These are phyloP conservation scores for Cucumis cinereus DNA, from an alignment of 306 rosid genomes.

Conservation along the genomic window DNA sequence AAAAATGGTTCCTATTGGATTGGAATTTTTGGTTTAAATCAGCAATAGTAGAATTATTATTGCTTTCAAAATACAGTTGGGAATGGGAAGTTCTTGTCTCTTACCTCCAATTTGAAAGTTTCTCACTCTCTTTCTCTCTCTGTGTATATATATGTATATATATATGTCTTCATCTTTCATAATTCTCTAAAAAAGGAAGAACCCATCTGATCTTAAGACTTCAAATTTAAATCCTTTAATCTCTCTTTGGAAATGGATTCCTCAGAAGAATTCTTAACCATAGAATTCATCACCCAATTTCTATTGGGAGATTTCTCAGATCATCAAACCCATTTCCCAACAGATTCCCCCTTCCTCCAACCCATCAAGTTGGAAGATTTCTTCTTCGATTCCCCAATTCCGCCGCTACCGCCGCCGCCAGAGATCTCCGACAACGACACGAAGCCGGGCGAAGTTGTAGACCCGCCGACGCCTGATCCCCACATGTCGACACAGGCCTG, in stretches of 20 bases:
- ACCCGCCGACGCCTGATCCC: neutral
- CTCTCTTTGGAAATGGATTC: slow-evolving; percentile 7
- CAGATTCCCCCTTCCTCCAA: slow-evolving; percentile 1
- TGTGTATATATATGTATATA: too few species aligned
- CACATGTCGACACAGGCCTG: neutral
- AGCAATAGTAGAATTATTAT: neutral
- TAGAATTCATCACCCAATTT: slow-evolving; percentile 25
- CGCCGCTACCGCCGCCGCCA: slow-evolving; percentile 4
- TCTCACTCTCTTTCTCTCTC: too few species aligned
- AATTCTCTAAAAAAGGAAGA: neutral
- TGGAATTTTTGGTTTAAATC: neutral
- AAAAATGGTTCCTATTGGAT: neutral
- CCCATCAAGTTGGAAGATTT: slow-evolving; percentile 41
- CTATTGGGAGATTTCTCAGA: slow-evolving; percentile 30
- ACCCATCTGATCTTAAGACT: neutral
- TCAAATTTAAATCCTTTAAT: neutral
- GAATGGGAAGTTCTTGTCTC: neutral
- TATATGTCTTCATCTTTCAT: neutral
- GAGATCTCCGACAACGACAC: slow-evolving; percentile 1
- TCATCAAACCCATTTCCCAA: slow-evolving; percentile 3
- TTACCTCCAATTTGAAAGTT: too few species aligned
- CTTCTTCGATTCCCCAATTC: slow-evolving; percentile 16
- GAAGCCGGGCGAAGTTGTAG: slow-evolving; percentile 12
- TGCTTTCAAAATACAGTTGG: neutral
- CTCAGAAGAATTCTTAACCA: slow-evolving; percentile 14